phyloP scores from a whole-genome alignment of 345 rosid genomes.

The Bruguiera sexangula region DNA sequence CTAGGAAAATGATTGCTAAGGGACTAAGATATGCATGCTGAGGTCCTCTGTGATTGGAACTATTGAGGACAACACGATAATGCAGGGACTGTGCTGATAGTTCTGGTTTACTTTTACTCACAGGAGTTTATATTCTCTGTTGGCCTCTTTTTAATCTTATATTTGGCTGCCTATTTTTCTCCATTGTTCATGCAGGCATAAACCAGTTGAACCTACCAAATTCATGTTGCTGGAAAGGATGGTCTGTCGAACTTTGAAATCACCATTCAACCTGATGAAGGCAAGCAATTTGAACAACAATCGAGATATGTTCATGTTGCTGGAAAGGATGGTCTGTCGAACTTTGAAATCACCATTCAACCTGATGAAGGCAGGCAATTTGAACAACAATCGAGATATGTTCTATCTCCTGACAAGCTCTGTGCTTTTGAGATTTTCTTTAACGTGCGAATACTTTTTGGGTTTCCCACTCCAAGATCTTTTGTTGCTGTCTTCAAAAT shows the following conservation, averaged over 20 bases:
- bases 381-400: no score
- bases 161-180: no score
- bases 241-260: constrained; percentile 1
- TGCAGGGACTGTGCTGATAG: no score
- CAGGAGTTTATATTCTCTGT: no score
- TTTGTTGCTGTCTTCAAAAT: no score
- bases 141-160: no score
- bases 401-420: neutral
- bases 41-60: no score
- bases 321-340: constrained; percentile 4
- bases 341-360: neutral
- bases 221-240: constrained; percentile 1
- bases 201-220: neutral
- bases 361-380: neutral
- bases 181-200: neutral
- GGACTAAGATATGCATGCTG: no score
- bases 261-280: neutral
- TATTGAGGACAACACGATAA: no score
- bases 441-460: neutral
- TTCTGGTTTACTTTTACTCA: no score
- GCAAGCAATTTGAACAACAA: neutral
- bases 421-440: neutral
- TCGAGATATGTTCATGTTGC: neutral
- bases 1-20: no score
- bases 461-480: no score